These are phyloP conservation scores for Botrytis medusae DNA, from an alignment of 2,329 filamentous ascomycete species.

Conservation along the genomic window DNA sequence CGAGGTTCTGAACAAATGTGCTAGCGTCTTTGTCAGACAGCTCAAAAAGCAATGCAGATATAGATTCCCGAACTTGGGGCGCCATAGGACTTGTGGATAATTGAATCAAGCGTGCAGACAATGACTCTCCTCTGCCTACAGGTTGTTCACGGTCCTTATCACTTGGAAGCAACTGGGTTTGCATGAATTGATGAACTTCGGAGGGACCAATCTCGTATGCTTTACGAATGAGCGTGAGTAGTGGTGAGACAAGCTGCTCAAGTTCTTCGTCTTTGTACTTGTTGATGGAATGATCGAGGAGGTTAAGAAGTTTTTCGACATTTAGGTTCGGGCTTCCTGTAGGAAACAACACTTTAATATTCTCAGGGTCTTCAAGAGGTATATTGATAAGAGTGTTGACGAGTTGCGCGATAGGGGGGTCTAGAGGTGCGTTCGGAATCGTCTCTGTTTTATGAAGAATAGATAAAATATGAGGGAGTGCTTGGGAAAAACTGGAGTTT, in stretches of 20 bases:
- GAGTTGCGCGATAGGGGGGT: constrained; percentile 68
- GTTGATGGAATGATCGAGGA: constrained; percentile 67
- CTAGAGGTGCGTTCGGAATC: constrained; percentile 64
- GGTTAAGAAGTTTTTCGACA: constrained; percentile 63
- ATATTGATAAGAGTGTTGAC: constrained; percentile 82
- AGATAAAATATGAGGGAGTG: constrained; percentile 67
- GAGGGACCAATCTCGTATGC: constrained; percentile 70
- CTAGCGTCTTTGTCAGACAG: constrained; percentile 78
- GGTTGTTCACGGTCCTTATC: constrained; percentile 73
- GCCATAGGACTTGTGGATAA: constrained; percentile 73
- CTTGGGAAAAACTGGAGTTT: constrained; percentile 60
- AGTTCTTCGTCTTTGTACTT: constrained; percentile 67
- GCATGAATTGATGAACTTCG: constrained; percentile 61
- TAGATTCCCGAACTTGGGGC: constrained; percentile 69
- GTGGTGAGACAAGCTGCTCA: constrained; percentile 67
- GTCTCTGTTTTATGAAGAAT: constrained; percentile 63
- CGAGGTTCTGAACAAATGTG: constrained; percentile 85
- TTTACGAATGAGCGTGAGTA: constrained; percentile 71
- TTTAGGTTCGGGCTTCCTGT: constrained; percentile 58
- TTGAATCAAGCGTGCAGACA: constrained; percentile 74
- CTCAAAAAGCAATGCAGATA: constrained; percentile 81
- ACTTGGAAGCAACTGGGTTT: constrained; percentile 69
- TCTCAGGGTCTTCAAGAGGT: constrained; percentile 58
- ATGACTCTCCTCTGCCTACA: constrained; percentile 70
- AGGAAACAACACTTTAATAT: constrained; percentile 60